Evolutionary conservation across 2,329 filamentous ascomycete species (phyloP), one percentile per base, ranked within the genome.

Genomic region (Fusarium chuoi): DNA sequence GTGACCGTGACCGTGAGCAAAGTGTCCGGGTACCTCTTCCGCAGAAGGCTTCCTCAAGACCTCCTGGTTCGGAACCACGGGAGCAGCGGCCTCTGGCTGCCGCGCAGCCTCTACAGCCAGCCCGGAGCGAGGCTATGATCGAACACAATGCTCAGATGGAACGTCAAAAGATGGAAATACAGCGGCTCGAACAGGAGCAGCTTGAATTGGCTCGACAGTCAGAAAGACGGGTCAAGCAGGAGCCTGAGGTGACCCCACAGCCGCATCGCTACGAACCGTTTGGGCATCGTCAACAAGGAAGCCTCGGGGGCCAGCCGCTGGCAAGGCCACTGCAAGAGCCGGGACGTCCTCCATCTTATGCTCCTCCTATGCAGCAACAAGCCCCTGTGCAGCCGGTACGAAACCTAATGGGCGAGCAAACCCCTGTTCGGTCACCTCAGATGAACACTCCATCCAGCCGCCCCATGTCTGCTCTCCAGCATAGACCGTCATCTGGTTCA

Each of bases 261-360:
- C 82, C 81, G 41, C 83, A 82, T 63, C 85, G 84, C 42, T 86
- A 85, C 66, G 87, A 89, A 44, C 80, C 82, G 0, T 88, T 84
- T 62, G 79, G 81, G 24, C 81, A 84, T 59, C 83, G 82, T 24
- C 82, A 82, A 45, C 80, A 83, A 54, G 78, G 81, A 45, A 84
- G 85, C 33, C 82, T 80, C 35, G 80, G 82, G 24, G 80, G 82
- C 8, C 79, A 83, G 28, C 77, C 84, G 12, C 79, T 86, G 56
- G 75, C 76, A 39, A 87, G 88, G 44, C 75, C 74, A 26, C 70
- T 69, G 14, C 83, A 85, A 51, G 87, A 89, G 42, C 80, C 84
- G 10, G 79, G 84, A 46, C 85, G 86, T 62, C 81, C 82, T 55
- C 78, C 76, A 33, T 70, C 76, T 14, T 83, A 81, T 77, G 75